Base-by-base conservation (phyloP, 2,329 filamentous ascomycete genomes). In the Arthrobotrys megalospora region DNA sequence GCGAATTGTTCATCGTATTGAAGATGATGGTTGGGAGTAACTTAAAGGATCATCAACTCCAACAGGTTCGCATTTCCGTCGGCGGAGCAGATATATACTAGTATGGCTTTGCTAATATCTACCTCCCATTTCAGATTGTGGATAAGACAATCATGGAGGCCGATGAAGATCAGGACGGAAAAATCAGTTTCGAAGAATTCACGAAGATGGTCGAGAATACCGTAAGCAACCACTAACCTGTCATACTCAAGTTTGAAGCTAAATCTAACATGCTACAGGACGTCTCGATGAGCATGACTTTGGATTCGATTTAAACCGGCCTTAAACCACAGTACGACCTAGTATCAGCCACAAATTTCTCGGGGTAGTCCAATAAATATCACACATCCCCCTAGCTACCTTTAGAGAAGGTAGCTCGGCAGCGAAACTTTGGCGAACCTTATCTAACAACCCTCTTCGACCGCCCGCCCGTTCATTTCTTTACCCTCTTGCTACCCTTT, bases 1-100 rank as follows among this genome's bases (percentile, higher is more conserved):
- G 96, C 83, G 96, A 99, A 87, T 89, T 99, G 64, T 99, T 98
- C 85, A 98, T 99, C 83, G 96, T 99, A 83, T 89, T 99, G 83
- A 99, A 99, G 92, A 99, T 99, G 96, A 99, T 99, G 96, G 96
- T 99, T 64, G 96, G 96, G 77, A 97, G 93, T 87, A 99, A 99
- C 85, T 87, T 99, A 83, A 99, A 99, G 88, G 96, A 99, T 85
- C 93, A 97, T 86, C 96, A 99, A 87, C 87, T 99, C 84, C 96
- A 99, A 87, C 96, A 95, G 85, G 86, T 87, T 82, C 21, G 82
- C 19, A 48, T 62, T 38, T 43, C 32, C 34, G 11, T 14, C 7
- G 2, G n/a, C 34, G 28, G 24, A 2, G 32, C 28, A 34, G 19
- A 45, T 12, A 45, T 38, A 62, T 38, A n/a, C 1, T 16, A 8